Base-by-base conservation (phyloP, 225 moss, liverwort and hornwort genomes). In the Polytrichum commune region DNA sequence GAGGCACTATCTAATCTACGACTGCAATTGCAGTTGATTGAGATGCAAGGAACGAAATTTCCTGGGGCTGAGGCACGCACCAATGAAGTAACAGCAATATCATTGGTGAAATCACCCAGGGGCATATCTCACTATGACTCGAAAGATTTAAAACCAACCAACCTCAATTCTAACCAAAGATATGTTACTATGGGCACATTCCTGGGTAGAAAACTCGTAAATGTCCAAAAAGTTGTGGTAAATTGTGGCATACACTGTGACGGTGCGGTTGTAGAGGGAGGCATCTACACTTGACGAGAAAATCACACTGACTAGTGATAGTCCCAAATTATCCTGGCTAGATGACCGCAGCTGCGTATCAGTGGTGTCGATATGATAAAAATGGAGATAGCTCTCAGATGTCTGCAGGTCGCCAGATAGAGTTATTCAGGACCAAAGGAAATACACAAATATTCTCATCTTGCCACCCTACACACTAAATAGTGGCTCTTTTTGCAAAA, bases 321-420 rank as follows among this genome's bases (percentile, higher is more conserved):
- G 80, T 60, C 91, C 91, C 82, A 81, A 70, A 77, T 75, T 64
- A 62, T 92, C 91, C 56, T 88, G 82, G 55, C 92, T 90, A 62
- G 91, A 92, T 58, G 94, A 83, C 61, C 84, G 94, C 32, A 97
- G 81, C 77, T 92, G 91, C 80, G 90, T 94, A 33, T 90, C 94
- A 76, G 92, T 86, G 57, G 76, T 55, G 63, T 71, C 76, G 79
- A 97, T 85, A 60, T 82, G 78, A 80, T 97, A 97, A 70, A 97
- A 92, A 70, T 92, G 94, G 81, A 97, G 84, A 78, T 89, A 83
- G 73, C 88, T 90, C 68, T 88, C 91, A 72, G 94, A 91, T 55
- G 97, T 97, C 97, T 97, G 90, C 82, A 84, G 66, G 69, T 46
- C n/a, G 78, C 65, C 60, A 57, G 20, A 25, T 56, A 57, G 67